These are phyloP conservation scores for Mycena vitilis DNA, from an alignment of 768 basidiomycete species.

Conservation along the genomic window DNA sequence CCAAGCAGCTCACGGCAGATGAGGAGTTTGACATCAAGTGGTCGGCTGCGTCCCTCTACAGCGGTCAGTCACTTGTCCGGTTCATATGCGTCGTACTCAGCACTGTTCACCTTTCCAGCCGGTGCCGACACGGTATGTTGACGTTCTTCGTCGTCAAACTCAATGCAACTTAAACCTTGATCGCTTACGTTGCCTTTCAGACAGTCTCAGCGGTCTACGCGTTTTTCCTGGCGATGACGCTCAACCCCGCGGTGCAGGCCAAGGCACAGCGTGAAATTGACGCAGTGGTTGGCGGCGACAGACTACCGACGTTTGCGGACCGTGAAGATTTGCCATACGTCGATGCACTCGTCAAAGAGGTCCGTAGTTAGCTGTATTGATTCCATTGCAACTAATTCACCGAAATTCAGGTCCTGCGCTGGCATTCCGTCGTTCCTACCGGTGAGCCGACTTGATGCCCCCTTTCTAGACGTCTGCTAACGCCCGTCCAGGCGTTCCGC, in stretches of 20 bases:
- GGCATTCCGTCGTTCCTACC: constrained; percentile 60
- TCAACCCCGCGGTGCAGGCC: constrained; percentile 65
- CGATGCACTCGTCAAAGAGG: constrained; percentile 71
- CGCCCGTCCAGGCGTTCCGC: constrained; percentile 57
- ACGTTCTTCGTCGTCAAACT: constrained; percentile 19
- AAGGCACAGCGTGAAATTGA: constrained; percentile 76
- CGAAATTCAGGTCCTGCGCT: constrained; percentile 48
- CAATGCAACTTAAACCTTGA: constrained; percentile 25
- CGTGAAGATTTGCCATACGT: constrained; percentile 68
- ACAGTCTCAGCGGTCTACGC: constrained; percentile 72
- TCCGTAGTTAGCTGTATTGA: constrained; percentile 35
- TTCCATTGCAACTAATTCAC: constrained; percentile 20
- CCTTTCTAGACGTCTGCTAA: constrained; percentile 15
- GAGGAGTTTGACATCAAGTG: constrained; percentile 76
- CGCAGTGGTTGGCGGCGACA: constrained; percentile 65
- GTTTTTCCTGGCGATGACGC: constrained; percentile 71
- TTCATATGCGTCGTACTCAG: constrained; percentile 6
- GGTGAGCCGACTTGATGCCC: constrained; percentile 43
- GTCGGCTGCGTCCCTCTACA: constrained; percentile 69
- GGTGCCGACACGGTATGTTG: constrained; percentile 67
- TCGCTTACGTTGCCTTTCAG: constrained; percentile 46
- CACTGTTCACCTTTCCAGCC: constrained; percentile 45
- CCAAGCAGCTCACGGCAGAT: constrained; percentile 58
- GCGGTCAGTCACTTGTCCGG: constrained; percentile 49
- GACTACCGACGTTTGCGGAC: constrained; percentile 71